These are phyloP conservation scores for Fusarium sp. DNA, from an alignment of 2,329 filamentous ascomycete genomes.

Conservation along the genomic window DNA sequence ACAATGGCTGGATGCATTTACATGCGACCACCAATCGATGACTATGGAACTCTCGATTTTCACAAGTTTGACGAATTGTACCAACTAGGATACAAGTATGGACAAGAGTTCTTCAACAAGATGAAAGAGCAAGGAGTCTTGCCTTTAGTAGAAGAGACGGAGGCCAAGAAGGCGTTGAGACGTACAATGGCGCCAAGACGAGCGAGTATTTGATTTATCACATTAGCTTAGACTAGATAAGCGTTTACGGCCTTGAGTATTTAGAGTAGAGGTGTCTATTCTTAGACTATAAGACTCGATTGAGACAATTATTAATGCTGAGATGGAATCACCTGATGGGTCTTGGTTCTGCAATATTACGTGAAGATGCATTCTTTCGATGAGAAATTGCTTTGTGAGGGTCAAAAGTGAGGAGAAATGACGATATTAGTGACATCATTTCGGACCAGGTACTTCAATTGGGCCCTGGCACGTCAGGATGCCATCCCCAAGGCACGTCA, in stretches of 20 bases:
- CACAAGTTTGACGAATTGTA: slow-evolving; percentile 98
- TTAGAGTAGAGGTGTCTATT: slow-evolving; percentile 8
- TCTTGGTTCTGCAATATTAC: slow-evolving; percentile 19
- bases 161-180: slow-evolving; percentile 80
- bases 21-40: slow-evolving; percentile 94
- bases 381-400: slow-evolving; percentile 14
- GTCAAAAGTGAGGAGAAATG: slow-evolving; percentile 15
- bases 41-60: slow-evolving; percentile 95
- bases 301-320: not conserved
- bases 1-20: slow-evolving; percentile 91
- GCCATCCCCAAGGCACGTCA: slow-evolving; percentile 18
- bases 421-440: slow-evolving; percentile 46
- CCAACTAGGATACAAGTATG: slow-evolving; percentile 86
- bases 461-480: slow-evolving; percentile 17
- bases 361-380: slow-evolving; percentile 12
- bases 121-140: slow-evolving; percentile 84
- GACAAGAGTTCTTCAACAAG: slow-evolving; percentile 81
- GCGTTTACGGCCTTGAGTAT: not conserved
- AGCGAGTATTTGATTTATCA: slow-evolving; percentile 75
- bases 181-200: slow-evolving; percentile 83
- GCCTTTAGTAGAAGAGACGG: slow-evolving; percentile 76
- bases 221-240: not conserved
- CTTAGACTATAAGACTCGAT: slow-evolving; percentile 4
- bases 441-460: not conserved
- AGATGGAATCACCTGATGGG: not conserved